phyloP scores from a whole-genome alignment of 331 rosid genomes.

The Arachis monticola region DNA sequence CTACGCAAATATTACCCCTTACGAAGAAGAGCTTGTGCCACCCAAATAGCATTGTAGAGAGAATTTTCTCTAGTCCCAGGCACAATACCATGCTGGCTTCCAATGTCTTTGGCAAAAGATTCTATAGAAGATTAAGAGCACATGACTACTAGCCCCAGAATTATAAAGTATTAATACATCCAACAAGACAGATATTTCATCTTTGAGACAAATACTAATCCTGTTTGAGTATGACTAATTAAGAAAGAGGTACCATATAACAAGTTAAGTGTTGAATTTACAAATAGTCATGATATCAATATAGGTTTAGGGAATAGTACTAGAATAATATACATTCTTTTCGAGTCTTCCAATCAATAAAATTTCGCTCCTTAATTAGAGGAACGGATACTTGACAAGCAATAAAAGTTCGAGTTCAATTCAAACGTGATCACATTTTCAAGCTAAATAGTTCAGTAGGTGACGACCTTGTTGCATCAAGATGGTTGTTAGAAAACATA shows the following conservation, averaged over 20 bases:
- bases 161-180: not conserved
- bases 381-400: not conserved
- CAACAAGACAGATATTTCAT: conserved; percentile 8
- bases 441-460: not conserved
- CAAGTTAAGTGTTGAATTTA: not conserved
- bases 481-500: conserved; percentile 37
- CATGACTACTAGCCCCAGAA: conserved; percentile 4
- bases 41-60: conserved; percentile 93
- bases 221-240: conserved; percentile 6
- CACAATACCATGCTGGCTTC: conserved; percentile 76
- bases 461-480: not conserved
- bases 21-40: conserved; percentile 88
- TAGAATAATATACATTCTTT: not conserved
- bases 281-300: not conserved
- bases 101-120: conserved; percentile 68
- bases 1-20: conserved; percentile 66
- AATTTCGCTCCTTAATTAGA: not conserved
- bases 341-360: not conserved
- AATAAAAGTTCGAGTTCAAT: not conserved
- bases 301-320: not conserved
- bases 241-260: conserved; percentile 5
- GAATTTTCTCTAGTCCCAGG: conserved; percentile 84
- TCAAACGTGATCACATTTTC: not conserved
- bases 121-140: conserved; percentile 54
- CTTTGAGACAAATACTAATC: conserved; percentile 16